Evolutionary conservation across 176 grass and related monocot species (phyloP).

Genomic region (Avena insularis): DNA sequence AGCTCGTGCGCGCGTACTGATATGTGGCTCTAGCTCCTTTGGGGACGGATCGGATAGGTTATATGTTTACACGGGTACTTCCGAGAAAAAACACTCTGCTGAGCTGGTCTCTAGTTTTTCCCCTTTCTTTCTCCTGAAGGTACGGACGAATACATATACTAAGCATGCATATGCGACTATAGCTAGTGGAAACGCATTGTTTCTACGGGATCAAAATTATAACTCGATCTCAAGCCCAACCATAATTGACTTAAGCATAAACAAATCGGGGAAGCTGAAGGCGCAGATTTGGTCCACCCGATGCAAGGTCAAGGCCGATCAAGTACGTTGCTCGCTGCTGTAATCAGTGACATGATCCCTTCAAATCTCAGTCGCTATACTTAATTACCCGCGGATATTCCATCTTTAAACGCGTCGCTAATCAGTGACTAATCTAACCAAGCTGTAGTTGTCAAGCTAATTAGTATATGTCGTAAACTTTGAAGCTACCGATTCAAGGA

Average conservation of each 20-base stretch:
- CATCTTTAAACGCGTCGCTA: background rate
- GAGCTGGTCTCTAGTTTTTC: background rate
- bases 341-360: constrained; percentile 27
- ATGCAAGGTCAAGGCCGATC: background rate
- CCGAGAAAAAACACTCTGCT: background rate
- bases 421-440: constrained; percentile 12
- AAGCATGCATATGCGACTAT: background rate
- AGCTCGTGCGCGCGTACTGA: constrained; percentile 38
- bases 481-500: constrained; percentile 18
- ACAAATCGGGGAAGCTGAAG: background rate
- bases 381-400: background rate
- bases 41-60: background rate
- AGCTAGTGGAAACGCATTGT: background rate
- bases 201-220: background rate
- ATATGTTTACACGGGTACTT: no score
- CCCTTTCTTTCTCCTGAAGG: constrained; percentile 12
- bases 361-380: background rate
- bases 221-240: background rate
- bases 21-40: constrained; percentile 24
- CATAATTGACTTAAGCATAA: background rate
- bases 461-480: background rate
- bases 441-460: background rate
- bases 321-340: background rate
- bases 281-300: background rate
- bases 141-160: background rate